Conservation (phyloP, 176 grass and related monocot species). For the Alloteropsis semialata region DNA sequence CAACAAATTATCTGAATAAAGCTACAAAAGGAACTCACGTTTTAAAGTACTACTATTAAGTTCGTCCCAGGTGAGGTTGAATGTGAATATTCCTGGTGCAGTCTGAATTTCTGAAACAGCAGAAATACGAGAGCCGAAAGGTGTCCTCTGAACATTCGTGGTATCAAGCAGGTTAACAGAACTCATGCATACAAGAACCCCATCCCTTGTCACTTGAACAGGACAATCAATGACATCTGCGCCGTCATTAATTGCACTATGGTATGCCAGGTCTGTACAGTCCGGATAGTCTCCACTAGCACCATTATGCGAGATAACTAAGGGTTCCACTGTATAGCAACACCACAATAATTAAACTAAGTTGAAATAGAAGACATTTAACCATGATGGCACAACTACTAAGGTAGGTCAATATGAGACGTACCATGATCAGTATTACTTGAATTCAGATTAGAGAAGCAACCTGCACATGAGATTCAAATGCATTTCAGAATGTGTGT, state of each 20-base stretch:
- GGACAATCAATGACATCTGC: conserved; percentile 89
- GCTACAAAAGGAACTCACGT: conserved; percentile 54
- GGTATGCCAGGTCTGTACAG: conserved; percentile 77
- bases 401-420: conserved; percentile 30
- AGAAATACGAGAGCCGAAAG: conserved; percentile 33
- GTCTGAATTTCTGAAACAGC: conserved; percentile 23
- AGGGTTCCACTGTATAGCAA: conserved; percentile 47
- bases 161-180: conserved; percentile 45
- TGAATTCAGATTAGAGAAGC: conserved; percentile 53
- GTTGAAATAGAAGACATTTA: not conserved
- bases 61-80: conserved; percentile 73
- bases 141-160: conserved; percentile 51
- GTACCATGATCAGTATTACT: conserved; percentile 66
- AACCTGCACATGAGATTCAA: conserved; percentile 60
- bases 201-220: conserved; percentile 71
- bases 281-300: conserved; percentile 79
- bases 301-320: conserved; percentile 82
- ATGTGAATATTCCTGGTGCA: conserved; percentile 62
- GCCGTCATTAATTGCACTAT: conserved; percentile 54
- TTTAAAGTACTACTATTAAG: conserved; percentile 46
- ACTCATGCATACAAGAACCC: conserved; percentile 83
- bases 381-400: not conserved
- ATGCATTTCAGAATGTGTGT: not conserved
- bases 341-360: conserved; percentile 10
- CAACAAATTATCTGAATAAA: not conserved